Percentiles rank a stretch among this genome's conserved stretches.
Conservation (phyloP, 1,284 basidiomycete species). For the Volvariella surrecta region DNA sequence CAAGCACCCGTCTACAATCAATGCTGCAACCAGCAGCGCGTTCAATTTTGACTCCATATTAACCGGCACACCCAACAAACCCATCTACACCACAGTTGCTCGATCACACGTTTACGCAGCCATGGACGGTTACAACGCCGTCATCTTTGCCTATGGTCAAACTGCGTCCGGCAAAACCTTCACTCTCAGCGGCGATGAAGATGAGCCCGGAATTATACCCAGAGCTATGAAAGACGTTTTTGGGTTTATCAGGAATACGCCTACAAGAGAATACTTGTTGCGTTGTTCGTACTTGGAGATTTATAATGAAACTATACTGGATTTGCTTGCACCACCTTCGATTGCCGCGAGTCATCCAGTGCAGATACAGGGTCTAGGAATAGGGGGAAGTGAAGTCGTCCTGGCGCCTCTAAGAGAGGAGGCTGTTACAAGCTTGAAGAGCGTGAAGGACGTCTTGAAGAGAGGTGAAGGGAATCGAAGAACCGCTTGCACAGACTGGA, state of each 20-base stretch:
- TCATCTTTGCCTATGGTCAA: conserved; percentile 91
- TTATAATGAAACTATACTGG: conserved; percentile 92
- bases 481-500: conserved; percentile 96
- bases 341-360: conserved; percentile 59
- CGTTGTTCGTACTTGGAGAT: conserved; percentile 95
- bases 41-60: conserved; percentile 76
- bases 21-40: conserved; percentile 26
- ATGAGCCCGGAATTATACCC: conserved; percentile 92
- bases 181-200: conserved; percentile 76
- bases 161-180: conserved; percentile 92
- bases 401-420: conserved; percentile 80
- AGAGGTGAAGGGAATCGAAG: conserved; percentile 84
- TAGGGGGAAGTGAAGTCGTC: conserved; percentile 50
- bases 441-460: conserved; percentile 77
- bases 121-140: conserved; percentile 95
- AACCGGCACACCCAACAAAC: conserved; percentile 78
- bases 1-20: conserved; percentile 29
- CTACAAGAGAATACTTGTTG: conserved; percentile 85
- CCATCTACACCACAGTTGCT: conserved; percentile 79
- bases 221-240: conserved; percentile 85
- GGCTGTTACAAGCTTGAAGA: conserved; percentile 84
- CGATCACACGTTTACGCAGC: conserved; percentile 83
- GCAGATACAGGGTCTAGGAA: conserved; percentile 54
- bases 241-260: conserved; percentile 61
- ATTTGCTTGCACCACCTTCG: conserved; percentile 68